These are phyloP conservation scores for Thinopyrum elongatum DNA, from an alignment of 176 grass and related monocot species.

Conservation along the genomic window DNA sequence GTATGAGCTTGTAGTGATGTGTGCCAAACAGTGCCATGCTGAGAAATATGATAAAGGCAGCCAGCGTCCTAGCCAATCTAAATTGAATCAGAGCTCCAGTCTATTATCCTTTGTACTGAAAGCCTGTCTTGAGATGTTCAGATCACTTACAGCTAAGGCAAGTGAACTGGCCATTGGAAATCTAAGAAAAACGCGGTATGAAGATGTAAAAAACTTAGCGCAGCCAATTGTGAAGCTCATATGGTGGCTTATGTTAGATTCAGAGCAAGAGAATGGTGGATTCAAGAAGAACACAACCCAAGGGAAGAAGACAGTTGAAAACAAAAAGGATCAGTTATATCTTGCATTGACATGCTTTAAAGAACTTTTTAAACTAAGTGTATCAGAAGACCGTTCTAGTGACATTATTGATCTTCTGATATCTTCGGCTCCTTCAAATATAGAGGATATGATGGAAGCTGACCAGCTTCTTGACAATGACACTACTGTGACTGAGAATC, in stretches of 20 bases:
- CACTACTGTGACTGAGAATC: conserved; percentile 6
- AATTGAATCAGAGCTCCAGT: conserved; percentile 30
- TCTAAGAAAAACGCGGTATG: conserved; percentile 30
- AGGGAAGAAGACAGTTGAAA: conserved; percentile 57
- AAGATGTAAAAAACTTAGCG: conserved; percentile 54
- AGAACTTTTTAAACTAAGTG: conserved; percentile 60
- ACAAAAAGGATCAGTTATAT: conserved; percentile 58
- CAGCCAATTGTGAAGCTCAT: conserved; percentile 67
- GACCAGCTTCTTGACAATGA: conserved; percentile 21
- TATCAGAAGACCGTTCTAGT: conserved; percentile 38
- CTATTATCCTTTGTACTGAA: conserved; percentile 69
- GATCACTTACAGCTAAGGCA: conserved; percentile 38
- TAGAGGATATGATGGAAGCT: conserved; percentile 34
- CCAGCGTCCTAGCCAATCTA: conserved; percentile 54
- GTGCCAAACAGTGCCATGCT: conserved; percentile 45
- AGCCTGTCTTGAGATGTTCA: conserved; percentile 64
- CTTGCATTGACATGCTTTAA: conserved; percentile 62
- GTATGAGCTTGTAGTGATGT: conserved; percentile 50
- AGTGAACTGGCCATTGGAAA: conserved; percentile 19
- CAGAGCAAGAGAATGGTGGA: conserved; percentile 47
- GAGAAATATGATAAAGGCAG: conserved; percentile 36
- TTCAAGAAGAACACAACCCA: conserved; percentile 53
- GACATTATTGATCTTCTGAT: conserved; percentile 51
- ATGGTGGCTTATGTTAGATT: conserved; percentile 47
- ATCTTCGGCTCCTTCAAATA: conserved; percentile 40